A percentile compares a stretch with the other conserved stretches of the same genome.
Evolutionary conservation across 106 monocot species (phyloP).

Genomic region (Platanthera zijinensis): DNA sequence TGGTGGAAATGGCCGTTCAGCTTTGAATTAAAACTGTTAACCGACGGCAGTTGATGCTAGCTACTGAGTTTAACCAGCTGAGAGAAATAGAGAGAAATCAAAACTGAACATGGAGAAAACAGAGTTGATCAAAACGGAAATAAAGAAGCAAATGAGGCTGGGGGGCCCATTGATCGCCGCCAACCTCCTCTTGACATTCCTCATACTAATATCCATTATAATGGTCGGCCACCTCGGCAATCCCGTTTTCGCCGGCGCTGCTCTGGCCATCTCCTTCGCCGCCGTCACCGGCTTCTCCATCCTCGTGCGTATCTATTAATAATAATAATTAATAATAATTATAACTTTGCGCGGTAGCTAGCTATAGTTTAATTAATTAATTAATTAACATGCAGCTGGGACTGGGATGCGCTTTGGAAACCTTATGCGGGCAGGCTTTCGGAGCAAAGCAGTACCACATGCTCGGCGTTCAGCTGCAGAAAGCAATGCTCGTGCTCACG

Average conservation of each 20-base stretch:
- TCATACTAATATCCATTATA: background rate
- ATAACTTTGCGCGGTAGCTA: background rate
- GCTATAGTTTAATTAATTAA: no score
- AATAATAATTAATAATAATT: background rate
- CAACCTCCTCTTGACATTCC: background rate
- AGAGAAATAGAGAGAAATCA: background rate
- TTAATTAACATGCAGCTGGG: slow-evolving; percentile 17
- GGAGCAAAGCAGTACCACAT: slow-evolving; percentile 31
- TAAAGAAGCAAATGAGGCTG: background rate
- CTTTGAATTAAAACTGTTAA: no score
- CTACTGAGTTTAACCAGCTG: no score
- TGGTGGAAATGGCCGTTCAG: no score
- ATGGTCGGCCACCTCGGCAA: background rate
- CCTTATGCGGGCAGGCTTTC: slow-evolving; percentile 39
- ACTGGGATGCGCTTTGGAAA: slow-evolving; percentile 40
- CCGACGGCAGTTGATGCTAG: no score
- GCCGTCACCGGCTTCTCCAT: background rate
- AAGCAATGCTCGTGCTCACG: slow-evolving; percentile 33
- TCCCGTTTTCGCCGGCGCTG: background rate
- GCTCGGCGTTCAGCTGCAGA: slow-evolving; percentile 39
- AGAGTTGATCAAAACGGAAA: background rate
- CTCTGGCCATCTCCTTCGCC: background rate
- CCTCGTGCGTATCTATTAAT: background rate
- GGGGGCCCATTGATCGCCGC: background rate
- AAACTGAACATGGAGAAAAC: background rate